phyloP scores from a whole-genome alignment of 202 grass and related monocot species.

The Musa balbisiana region DNA sequence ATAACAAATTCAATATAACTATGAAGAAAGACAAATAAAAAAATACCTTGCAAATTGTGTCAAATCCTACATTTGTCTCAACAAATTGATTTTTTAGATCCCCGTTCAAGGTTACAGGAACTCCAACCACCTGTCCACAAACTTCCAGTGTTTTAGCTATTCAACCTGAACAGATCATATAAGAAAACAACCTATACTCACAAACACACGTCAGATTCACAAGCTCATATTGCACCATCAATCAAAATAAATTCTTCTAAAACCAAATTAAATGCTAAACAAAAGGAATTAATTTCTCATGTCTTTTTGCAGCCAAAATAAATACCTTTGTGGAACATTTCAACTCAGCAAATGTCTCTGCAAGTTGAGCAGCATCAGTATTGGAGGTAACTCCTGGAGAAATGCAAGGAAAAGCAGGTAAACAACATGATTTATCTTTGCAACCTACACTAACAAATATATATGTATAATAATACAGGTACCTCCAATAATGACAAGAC shows the following conservation, averaged over 20 bases:
- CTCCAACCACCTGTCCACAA: constrained; percentile 68
- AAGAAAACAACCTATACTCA: background rate
- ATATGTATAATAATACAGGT: background rate
- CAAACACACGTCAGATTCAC: background rate
- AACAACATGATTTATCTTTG: constrained; percentile 7
- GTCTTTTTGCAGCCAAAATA: background rate
- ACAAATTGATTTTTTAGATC: constrained; percentile 99
- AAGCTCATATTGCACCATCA: background rate
- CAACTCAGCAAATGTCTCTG: constrained; percentile 90
- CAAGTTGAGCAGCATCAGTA: constrained; percentile 89
- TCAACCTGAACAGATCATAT: constrained; percentile 4
- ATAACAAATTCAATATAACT: background rate
- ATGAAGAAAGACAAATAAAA: background rate
- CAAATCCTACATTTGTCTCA: constrained; percentile 91
- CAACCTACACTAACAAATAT: background rate
- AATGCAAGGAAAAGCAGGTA: background rate
- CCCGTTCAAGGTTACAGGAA: constrained; percentile 98
- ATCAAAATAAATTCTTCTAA: background rate
- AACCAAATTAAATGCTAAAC: constrained; percentile 4
- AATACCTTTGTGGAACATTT: constrained; percentile 87
- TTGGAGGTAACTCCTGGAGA: constrained; percentile 93
- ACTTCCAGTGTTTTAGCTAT: constrained; percentile 10
- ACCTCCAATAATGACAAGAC: constrained; percentile 96
- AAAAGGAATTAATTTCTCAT: background rate
- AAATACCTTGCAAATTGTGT: constrained; percentile 94